A percentile compares a stretch with the other conserved stretches of the same genome.
These are phyloP conservation scores for Tilletia caries DNA, from an alignment of 1,284 basidiomycete species.

Conservation along the genomic window DNA sequence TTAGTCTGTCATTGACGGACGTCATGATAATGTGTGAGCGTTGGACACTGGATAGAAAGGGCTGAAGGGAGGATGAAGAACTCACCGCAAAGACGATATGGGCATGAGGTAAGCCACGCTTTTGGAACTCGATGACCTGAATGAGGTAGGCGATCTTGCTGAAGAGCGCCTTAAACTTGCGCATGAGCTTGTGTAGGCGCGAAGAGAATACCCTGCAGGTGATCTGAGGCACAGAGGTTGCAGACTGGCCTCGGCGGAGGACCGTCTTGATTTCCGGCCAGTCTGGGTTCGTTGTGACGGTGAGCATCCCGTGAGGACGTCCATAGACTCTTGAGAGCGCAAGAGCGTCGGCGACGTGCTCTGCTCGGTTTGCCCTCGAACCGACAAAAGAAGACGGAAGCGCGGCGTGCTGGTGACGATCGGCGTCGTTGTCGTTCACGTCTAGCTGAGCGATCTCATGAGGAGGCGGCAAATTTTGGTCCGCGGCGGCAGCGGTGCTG, in stretches of 20 bases:
- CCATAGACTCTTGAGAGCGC: neutral
- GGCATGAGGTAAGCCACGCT: neutral
- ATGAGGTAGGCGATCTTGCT: neutral
- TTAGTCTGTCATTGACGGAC: neutral
- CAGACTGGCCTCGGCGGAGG: neutral
- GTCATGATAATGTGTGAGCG: too few relatives aligned
- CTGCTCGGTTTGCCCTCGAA: neutral
- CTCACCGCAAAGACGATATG: neutral
- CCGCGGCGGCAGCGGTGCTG: neutral
- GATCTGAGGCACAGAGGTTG: neutral
- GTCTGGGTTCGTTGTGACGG: neutral
- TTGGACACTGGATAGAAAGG: too few relatives aligned
- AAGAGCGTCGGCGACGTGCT: neutral
- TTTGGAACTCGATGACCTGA: constrained; percentile 4
- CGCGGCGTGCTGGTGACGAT: neutral
- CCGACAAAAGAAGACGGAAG: constrained; percentile 3
- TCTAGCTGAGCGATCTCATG: neutral
- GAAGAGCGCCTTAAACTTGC: neutral
- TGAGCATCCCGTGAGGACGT: neutral
- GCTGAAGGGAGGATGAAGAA: neutral
- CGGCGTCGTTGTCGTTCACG: neutral
- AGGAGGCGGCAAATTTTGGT: neutral
- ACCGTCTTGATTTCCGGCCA: neutral
- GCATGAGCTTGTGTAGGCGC: neutral
- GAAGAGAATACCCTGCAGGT: neutral